Evolutionary conservation across 805 yeast genomes (phyloP), one percentile per base, ranked within the genome.

Genomic region (Candida tibetensis): DNA sequence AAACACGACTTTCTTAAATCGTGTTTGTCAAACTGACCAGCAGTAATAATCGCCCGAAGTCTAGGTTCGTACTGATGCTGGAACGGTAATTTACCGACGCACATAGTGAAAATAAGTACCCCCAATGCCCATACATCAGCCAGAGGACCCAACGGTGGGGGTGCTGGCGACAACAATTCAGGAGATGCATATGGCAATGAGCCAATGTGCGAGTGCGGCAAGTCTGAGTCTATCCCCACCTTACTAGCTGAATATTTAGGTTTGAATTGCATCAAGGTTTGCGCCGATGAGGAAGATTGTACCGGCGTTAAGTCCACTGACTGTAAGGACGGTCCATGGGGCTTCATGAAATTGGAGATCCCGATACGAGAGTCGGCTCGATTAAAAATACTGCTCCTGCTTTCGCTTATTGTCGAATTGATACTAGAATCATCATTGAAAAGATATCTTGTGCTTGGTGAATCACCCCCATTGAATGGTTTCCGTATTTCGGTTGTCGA

Each of bases 61-160:
- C 89, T 67, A 8, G 95, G 95, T 50, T 85, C 89, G 56, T 81
- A 85, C n/a, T 76, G 76, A 55, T 89, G 95, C 42, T 79, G 80
- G 63, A 90, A 90, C 1, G 96, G 96, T 35, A 90, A 59, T 45
- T 72, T 76, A 0, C 95, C 90, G 17, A 79, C 74, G 19, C 81
- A 60, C 77, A 88, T 74, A 1, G 95, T 80, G 58, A 77, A 89
- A 3, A 83, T 49, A 45, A 85, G 63, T 0, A 89, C 85, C 3
- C 97, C 98, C 31, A 85, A 71, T 0, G 96, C 95, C 97, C 97
- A 90, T 4, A 86, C 73, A 61, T 90, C 98, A 1, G 90, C 82
- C 28, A 77, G 64, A 2, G 85, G 81, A 2, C 83, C 82, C 39
- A 77, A 53, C 42, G 81, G 66, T 52, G 80, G 66, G 4, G 88